These are phyloP conservation scores for Cornus controversa DNA, from an alignment of 148 eudicot species.

Conservation along the genomic window DNA sequence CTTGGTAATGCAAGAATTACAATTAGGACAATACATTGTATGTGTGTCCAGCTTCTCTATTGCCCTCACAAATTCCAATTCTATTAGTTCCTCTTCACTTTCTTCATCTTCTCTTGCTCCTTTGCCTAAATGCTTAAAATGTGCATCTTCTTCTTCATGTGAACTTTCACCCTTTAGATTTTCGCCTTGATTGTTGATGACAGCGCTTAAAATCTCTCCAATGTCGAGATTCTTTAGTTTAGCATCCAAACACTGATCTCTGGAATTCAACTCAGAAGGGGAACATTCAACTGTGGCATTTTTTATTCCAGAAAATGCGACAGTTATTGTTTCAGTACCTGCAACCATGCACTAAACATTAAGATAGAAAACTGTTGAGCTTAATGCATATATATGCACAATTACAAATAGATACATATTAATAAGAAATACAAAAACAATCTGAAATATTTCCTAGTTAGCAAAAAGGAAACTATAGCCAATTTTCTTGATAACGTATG, in stretches of 20 bases:
- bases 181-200: neutral
- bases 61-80: slow-evolving; percentile 59
- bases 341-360: neutral
- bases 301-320: neutral
- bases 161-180: slow-evolving; percentile 18
- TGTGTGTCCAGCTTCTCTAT: slow-evolving; percentile 46
- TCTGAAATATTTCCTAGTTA: too few species aligned
- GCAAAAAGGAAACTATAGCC: too few species aligned
- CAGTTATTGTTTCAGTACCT: neutral
- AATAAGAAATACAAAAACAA: too few species aligned
- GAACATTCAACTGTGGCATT: neutral
- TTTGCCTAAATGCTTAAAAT: neutral
- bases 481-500: too few species aligned
- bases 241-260: neutral
- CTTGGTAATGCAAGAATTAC: slow-evolving; percentile 54
- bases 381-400: too few species aligned
- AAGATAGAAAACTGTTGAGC: neutral
- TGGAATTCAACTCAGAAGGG: too few species aligned
- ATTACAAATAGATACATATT: too few species aligned
- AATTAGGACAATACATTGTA: slow-evolving; percentile 59
- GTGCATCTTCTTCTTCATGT: slow-evolving; percentile 5
- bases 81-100: slow-evolving; percentile 28
- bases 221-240: neutral
- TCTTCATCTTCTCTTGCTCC: slow-evolving; percentile 17
- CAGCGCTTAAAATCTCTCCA: neutral